These are phyloP conservation scores for Penicillium longicatenatum DNA, from an alignment of 495 filamentous ascomycete genomes.

Conservation along the genomic window DNA sequence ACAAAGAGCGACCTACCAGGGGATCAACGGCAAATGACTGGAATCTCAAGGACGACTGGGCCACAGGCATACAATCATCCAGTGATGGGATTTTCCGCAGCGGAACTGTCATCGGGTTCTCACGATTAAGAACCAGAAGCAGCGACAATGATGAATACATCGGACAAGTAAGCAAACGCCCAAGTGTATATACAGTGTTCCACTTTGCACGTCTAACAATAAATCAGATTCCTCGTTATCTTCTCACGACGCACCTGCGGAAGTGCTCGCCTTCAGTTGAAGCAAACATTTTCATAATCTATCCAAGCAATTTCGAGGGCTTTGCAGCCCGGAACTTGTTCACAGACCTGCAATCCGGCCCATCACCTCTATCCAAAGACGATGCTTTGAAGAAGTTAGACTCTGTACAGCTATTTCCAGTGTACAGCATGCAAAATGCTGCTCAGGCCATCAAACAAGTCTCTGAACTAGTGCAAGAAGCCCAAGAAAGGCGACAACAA, in stretches of 20 bases:
- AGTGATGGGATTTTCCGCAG: constrained; percentile 28
- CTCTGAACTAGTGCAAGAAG: constrained; percentile 28
- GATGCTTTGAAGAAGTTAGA: constrained; percentile 41
- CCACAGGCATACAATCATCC: constrained; percentile 22
- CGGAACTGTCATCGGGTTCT: constrained; percentile 43
- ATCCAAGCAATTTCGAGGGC: constrained; percentile 81
- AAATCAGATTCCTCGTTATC: constrained; percentile 20
- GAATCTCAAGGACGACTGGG: constrained; percentile 35
- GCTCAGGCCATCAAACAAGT: constrained; percentile 38
- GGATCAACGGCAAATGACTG: constrained; percentile 20
- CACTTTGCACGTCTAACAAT: not conserved
- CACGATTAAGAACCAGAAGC: constrained; percentile 29
- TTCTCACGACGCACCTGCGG: constrained; percentile 18
- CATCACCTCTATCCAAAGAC: constrained; percentile 26
- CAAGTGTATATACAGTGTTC: not conserved
- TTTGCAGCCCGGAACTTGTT: constrained; percentile 75
- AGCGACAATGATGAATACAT: constrained; percentile 35
- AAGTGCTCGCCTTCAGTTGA: constrained; percentile 8
- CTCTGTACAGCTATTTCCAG: constrained; percentile 41
- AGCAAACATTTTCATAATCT: constrained; percentile 46
- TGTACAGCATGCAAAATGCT: constrained; percentile 38
- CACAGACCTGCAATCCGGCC: constrained; percentile 24
- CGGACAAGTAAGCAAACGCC: constrained; percentile 32
- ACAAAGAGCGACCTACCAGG: not conserved
- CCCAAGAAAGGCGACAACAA: constrained; percentile 17